Percentiles rank a stretch among this genome's conserved stretches.
Evolutionary conservation across 2,329 filamentous ascomycete species (phyloP).

Genomic region (Alternaria sp.): DNA sequence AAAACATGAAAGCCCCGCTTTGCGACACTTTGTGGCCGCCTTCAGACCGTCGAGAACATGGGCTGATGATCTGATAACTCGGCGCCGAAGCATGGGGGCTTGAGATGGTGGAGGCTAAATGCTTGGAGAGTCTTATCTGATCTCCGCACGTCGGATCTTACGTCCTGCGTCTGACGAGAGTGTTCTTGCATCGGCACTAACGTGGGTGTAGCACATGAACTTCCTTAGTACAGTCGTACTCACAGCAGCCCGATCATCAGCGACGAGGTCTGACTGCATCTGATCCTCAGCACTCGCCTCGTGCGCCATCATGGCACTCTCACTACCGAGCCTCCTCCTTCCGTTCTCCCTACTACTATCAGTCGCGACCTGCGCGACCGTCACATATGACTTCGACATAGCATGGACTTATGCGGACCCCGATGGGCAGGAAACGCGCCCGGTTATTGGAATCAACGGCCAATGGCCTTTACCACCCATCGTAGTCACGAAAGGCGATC

Average conservation of each 20-base stretch:
- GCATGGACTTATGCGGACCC: constrained; percentile 63
- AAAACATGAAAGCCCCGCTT: constrained; percentile 9
- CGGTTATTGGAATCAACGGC: constrained; percentile 73
- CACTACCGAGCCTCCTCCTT: constrained; percentile 52
- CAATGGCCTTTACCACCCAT: constrained; percentile 77
- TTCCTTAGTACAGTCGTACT: not conserved
- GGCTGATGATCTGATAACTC: constrained; percentile 34
- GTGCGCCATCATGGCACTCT: constrained; percentile 50
- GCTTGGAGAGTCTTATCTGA: constrained; percentile 30
- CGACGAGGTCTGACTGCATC: constrained; percentile 11
- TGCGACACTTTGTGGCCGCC: constrained; percentile 4
- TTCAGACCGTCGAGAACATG: not conserved
- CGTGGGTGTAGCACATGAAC: not conserved
- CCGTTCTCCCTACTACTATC: constrained; percentile 38
- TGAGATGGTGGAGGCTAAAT: constrained; percentile 1
- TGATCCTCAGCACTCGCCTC: not conserved
- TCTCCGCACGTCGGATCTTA: constrained; percentile 7
- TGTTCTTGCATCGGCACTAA: constrained; percentile 5
- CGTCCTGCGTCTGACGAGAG: constrained; percentile 2
- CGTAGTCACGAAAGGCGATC: constrained; percentile 75
- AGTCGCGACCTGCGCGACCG: constrained; percentile 38
- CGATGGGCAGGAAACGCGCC: constrained; percentile 58
- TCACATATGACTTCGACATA: constrained; percentile 60
- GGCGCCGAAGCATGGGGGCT: constrained; percentile 2
- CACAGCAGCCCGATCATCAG: not conserved